Base-by-base conservation (phyloP, 225 moss, liverwort and hornwort genomes). In the Bryum argenteum region DNA sequence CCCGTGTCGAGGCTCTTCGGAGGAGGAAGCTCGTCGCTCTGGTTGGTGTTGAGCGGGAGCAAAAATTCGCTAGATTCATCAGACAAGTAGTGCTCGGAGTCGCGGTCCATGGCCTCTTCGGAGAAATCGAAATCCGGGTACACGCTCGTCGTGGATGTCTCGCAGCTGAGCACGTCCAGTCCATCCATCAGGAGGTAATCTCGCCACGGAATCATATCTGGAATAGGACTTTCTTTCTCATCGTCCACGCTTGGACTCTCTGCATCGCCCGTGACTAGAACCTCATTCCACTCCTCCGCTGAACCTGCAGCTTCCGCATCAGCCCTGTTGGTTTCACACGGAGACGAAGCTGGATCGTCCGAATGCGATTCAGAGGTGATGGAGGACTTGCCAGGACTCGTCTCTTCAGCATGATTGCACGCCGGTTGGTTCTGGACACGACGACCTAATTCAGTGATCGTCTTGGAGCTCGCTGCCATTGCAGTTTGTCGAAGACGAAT, bases 401-500 rank as follows among this genome's bases (percentile, higher is more conserved):
- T 33, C 33, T 53, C 53, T 17, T 28, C 21, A 5, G 56, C 21
- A 11, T 56, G 22, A 50, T 65, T 67, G 24, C 52, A 40, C 21
- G 51, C 17, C 23, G 53, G 58, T 58, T 60, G 37, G 47, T 10
- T 58, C 33, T 33, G 33, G 33, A 33, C 33, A 2, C 33, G 33
- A 33, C 26, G 61, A 56, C 50, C 73, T 44, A 69, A 58, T 55
- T 55, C 39, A 9, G 14, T 63, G 63, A 16, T 7, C 15, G 70
- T 45, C 48, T 82, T 84, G 28, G 77, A 73, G 18, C 54, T 67
- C 44, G 78, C 66, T 14, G 73, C 65, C 3, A 89, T 88, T 23
- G 93, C 88, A 64, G 86, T 74, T 71, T 85, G 86, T 10, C 91
- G 89, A 9, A 79, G 88, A 13, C 88, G 95, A 68, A 95, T 86